Evolutionary conservation across 2,329 filamentous ascomycete species (phyloP).

Genomic region (Aureobasidium lini): DNA sequence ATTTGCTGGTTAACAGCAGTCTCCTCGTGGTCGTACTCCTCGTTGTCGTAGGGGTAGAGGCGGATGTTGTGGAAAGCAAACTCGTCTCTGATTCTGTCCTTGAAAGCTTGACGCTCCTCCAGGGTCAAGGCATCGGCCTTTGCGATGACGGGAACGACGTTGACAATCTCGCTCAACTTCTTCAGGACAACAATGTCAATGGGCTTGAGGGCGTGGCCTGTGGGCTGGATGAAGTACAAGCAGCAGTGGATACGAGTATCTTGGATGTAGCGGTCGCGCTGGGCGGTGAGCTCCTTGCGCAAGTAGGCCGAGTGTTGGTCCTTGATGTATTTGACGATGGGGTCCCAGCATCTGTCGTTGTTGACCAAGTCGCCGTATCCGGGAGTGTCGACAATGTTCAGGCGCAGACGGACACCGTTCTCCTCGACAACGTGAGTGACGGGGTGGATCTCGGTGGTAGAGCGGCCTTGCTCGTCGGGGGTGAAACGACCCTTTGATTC

Average conservation of each 20-base stretch:
- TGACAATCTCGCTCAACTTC: constrained; percentile 98
- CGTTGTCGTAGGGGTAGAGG: constrained; percentile 99
- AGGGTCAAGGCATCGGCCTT: constrained; percentile 95
- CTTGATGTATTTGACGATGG: constrained; percentile 99
- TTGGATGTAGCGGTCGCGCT: constrained; percentile 98
- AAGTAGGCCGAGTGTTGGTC: constrained; percentile 99
- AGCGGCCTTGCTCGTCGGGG: constrained; percentile 87
- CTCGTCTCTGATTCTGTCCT: constrained; percentile 98
- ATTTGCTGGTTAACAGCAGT: constrained; percentile 88
- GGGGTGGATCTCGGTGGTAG: constrained; percentile 95
- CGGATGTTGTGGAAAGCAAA: constrained; percentile 99
- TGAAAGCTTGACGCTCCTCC: constrained; percentile 93
- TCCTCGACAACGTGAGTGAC: constrained; percentile 99
- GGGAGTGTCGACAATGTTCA: constrained; percentile 98
- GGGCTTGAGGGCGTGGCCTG: constrained; percentile 95
- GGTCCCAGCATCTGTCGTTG: constrained; percentile 99
- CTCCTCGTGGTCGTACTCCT: constrained; percentile 97
- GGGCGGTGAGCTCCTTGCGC: constrained; percentile 96
- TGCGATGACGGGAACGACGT: constrained; percentile 96
- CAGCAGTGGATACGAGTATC: constrained; percentile 99
- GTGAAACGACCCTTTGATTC: constrained; percentile 94
- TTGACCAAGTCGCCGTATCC: constrained; percentile 98
- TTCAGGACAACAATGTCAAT: constrained; percentile 99
- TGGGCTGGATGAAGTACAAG: constrained; percentile 98
- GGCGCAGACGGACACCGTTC: constrained; percentile 91